Evolutionary conservation across 2,329 filamentous ascomycete species (phyloP).

Genomic region (Thyridium curvatum): DNA sequence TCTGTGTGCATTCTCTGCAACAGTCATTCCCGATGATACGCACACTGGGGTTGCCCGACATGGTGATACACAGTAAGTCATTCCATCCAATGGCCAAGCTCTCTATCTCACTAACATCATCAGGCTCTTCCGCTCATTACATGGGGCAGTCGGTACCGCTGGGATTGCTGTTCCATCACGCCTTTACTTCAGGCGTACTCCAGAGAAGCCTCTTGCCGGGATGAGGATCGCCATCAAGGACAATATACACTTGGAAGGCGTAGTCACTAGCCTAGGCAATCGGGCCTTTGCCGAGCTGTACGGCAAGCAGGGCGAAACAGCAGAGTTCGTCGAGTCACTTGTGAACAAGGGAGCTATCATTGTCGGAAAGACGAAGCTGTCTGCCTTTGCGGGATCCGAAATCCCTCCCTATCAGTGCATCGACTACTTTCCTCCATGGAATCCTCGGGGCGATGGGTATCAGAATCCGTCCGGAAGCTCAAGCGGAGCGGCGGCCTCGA

Average conservation of each 20-base stretch:
- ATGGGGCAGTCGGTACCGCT: too few relatives aligned
- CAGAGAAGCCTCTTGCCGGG: neutral
- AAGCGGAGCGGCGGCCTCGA: neutral
- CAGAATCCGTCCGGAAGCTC: conserved; percentile 2
- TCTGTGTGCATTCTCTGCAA: too few relatives aligned
- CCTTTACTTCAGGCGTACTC: neutral
- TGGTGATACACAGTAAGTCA: too few relatives aligned
- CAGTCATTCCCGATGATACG: too few relatives aligned
- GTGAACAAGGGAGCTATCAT: neutral
- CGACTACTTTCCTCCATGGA: conserved; percentile 1
- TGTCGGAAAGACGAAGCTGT: conserved; percentile 4
- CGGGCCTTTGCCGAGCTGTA: neutral
- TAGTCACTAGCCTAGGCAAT: neutral
- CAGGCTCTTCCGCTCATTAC: too few relatives aligned
- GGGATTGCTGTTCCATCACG: too few relatives aligned
- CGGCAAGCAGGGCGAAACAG: too few relatives aligned
- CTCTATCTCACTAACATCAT: too few relatives aligned
- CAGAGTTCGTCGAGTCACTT: neutral
- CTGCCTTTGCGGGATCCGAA: neutral
- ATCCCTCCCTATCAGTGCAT: neutral
- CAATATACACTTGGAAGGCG: neutral
- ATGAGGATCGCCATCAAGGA: conserved; percentile 2
- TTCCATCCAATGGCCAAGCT: too few relatives aligned
- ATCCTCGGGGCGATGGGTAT: conserved; percentile 4
- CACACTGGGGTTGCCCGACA: too few relatives aligned